Conservation (phyloP, 495 filamentous ascomycete species). For the Ramalina intermedia region DNA sequence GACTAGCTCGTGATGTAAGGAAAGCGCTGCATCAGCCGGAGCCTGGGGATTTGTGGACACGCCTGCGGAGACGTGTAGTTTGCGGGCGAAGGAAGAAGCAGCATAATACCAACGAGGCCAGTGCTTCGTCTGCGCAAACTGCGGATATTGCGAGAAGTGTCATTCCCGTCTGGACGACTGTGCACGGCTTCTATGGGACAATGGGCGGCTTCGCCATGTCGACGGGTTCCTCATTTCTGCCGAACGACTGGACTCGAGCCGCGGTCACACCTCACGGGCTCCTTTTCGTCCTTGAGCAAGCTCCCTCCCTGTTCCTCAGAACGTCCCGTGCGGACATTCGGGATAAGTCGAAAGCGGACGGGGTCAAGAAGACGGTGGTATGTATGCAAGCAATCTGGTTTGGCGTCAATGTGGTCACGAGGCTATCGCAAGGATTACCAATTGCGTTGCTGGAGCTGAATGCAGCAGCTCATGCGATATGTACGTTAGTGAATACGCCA, state of each 20-base stretch:
- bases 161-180: conserved; percentile 18
- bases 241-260: background rate
- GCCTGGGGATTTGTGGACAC: too few species aligned
- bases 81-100: too few species aligned
- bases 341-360: conserved; percentile 29
- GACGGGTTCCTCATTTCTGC: conserved; percentile 10
- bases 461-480: conserved; percentile 23
- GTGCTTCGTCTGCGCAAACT: too few species aligned
- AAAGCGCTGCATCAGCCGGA: too few species aligned
- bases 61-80: too few species aligned
- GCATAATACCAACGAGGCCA: too few species aligned
- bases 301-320: conserved; percentile 13
- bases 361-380: conserved; percentile 20
- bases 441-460: background rate
- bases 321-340: conserved; percentile 19
- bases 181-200: conserved; percentile 26
- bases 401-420: background rate
- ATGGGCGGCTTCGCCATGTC: conserved; percentile 29
- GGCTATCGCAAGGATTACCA: background rate
- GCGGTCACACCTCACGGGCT: conserved; percentile 13
- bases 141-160: too few species aligned
- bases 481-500: conserved; percentile 22
- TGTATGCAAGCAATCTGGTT: conserved; percentile 27
- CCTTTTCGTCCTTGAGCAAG: conserved; percentile 2
- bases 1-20: too few species aligned